Base-by-base conservation (phyloP, 306 rosid genomes). In the Cucurbita pepo region DNA sequence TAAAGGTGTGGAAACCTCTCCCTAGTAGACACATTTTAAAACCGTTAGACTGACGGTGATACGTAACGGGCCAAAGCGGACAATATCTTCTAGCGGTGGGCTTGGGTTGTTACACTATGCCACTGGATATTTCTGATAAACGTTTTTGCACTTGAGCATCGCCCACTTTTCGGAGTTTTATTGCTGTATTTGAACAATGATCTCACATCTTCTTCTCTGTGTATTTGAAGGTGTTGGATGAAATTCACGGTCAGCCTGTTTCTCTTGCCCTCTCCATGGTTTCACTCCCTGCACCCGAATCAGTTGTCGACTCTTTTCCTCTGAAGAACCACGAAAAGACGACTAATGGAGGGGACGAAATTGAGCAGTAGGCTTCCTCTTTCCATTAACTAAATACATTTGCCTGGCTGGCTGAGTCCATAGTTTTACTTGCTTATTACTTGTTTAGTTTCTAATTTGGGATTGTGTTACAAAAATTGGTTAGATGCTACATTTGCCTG, bases 401-500 rank as follows among this genome's bases (percentile, higher is more conserved):
- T 30, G 34, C 34, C 34, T 30, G 34, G 34, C 34, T 30, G 34
- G 34, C 34, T 30, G 34, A 30, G 43, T 40, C 43, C 8, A 40
- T 40, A 1, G 43, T 40, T 40, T 50, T 47, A 3, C 45, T 16
- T 43, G 8, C 30, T 45, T 65, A 9, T 11, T 0, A 11, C 57
- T 72, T 21, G 45, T 41, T 55, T 37, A 16, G 50, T 4, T 40
- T 56, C 36, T 69, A 30, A 69, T 48, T 22, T 69, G 44, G 7
- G 40, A 45, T 7, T 22, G 22, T 47, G 34, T 67, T 45, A 45
- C 56, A 18, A 30, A 34, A 19, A 11, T 50, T n/a, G 10, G 22
- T 37, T 65, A 95, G 99, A 87, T 95, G 99, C 76, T 86, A 89
- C 81, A 95, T 95, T 83, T 95, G 99, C 86, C 82, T 95, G 59